These are phyloP conservation scores for Pharus latifolius DNA, from an alignment of 176 grass and related monocot genomes.

Conservation along the genomic window DNA sequence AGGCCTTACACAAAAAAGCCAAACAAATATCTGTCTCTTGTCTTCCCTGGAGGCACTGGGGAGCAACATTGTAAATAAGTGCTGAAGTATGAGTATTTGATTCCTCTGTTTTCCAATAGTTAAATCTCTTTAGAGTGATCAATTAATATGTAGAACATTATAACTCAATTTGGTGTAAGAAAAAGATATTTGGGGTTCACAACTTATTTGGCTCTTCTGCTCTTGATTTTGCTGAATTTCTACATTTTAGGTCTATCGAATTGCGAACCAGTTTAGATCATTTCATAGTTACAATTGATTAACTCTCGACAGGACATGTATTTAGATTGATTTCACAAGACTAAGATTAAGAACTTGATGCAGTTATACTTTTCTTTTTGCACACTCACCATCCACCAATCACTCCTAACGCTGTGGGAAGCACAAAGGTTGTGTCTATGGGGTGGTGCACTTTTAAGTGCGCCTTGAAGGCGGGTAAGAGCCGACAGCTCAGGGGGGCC, in stretches of 20 bases:
- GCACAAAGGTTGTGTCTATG: slow-evolving; percentile 7
- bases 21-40: neutral
- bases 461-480: slow-evolving; percentile 14
- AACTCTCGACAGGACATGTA: neutral
- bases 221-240: neutral
- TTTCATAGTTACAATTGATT: neutral
- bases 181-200: neutral
- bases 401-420: neutral
- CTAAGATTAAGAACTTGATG: neutral
- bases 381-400: neutral
- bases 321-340: neutral
- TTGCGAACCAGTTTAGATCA: neutral
- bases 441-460: slow-evolving; percentile 15
- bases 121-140: neutral
- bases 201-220: too few relatives aligned
- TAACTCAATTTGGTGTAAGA: neutral
- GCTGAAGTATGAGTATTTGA: neutral
- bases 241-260: neutral
- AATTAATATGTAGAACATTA: neutral
- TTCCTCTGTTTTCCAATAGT: neutral
- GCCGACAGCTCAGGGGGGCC: slow-evolving; percentile 9
- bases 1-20: neutral
- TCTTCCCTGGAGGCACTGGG: neutral
- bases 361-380: neutral
- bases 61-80: neutral